Base-by-base conservation (phyloP, 192 early-diverging fungal genomes). In the Coemansia sp. region DNA sequence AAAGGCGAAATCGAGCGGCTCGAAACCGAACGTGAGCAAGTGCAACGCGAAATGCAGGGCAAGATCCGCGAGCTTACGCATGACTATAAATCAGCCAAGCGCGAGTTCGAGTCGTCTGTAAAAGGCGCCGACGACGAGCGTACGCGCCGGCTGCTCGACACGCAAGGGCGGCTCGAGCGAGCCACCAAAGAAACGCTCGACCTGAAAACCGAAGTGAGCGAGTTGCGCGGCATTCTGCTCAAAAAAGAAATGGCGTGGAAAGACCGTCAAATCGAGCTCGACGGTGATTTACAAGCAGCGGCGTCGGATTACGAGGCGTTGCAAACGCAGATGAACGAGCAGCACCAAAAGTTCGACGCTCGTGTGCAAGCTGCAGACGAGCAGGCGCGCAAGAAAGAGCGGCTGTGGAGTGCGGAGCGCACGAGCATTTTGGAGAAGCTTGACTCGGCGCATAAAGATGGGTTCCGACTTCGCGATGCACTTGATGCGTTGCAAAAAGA, bases 391-490 rank as follows among this genome's bases (percentile, higher is more conserved):
- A 59, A 53, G 46, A 60, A 40, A 11, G 76, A 79, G 62, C n/a
- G 18, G n/a, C 38, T 61, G 6, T 79, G 76, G 76, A 56, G 15
- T 7, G 12, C 17, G 12, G 76, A 79, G 68, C 76, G 76, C 47
- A 52, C 50, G 1, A 52, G 63, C 1, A 59, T 79, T 14, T 28
- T 73, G 26, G 71, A 60, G 40, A 79, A 79, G 61, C 76, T 79
- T 15, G 76, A 79, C 53, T 48, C 60, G 1, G 76, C 76, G 17
- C 71, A 79, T 51, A 79, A 79, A 61, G 76, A 79, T 38, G 67
- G 67, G 14, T 79, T 73, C 61, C 50, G 53, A 44, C 55, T 79
- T n/a, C 76, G 76, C 25, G 71, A 79, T 20, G 67, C 63, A 3
- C 58, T 79, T 38, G 76, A 73, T 28, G n/a, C 36, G 6, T 10